A percentile compares a stretch with the other conserved stretches of the same genome.
Conservation (phyloP, 73 alveolate genomes). For the Paramecium sexaurelia region DNA sequence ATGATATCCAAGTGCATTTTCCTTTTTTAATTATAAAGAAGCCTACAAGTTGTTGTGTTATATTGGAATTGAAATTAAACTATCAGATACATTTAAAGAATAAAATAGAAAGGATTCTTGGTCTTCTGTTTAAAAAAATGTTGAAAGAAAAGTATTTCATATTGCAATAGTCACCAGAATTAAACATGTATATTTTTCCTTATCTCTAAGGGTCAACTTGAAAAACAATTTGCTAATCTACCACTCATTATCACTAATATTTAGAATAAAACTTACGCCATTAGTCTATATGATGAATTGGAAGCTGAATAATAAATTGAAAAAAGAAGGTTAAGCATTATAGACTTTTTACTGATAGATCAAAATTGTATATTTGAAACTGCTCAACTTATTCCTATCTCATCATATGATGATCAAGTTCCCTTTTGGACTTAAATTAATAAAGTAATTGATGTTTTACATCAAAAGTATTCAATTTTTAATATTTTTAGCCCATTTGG, state of each 20-base stretch:
- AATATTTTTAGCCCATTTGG: not conserved
- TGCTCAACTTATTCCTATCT: conserved; percentile 5
- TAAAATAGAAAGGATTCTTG: conserved; percentile 27
- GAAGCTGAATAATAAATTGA: conserved; percentile 12
- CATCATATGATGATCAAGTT: not conserved
- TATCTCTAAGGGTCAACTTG: not conserved
- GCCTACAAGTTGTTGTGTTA: conserved; percentile 38
- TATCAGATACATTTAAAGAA: conserved; percentile 27
- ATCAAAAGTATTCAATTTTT: not conserved
- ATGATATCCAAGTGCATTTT: conserved; percentile 18
- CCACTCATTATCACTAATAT: not conserved
- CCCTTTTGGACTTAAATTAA: not conserved
- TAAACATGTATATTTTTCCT: not conserved
- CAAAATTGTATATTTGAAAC: not conserved
- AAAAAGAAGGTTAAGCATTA: not conserved
- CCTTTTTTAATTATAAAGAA: conserved; percentile 40
- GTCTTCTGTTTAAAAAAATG: not conserved
- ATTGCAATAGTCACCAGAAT: not conserved
- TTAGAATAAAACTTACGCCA: not conserved
- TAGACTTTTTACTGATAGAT: conserved; percentile 7
- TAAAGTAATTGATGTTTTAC: not conserved
- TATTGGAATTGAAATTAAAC: conserved; percentile 25
- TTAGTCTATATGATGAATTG: not conserved
- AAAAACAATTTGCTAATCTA: not conserved
- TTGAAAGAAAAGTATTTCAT: conserved; percentile 32